Evolutionary conservation across 805 yeast genomes (phyloP).

Genomic region (Candida xyloterini): DNA sequence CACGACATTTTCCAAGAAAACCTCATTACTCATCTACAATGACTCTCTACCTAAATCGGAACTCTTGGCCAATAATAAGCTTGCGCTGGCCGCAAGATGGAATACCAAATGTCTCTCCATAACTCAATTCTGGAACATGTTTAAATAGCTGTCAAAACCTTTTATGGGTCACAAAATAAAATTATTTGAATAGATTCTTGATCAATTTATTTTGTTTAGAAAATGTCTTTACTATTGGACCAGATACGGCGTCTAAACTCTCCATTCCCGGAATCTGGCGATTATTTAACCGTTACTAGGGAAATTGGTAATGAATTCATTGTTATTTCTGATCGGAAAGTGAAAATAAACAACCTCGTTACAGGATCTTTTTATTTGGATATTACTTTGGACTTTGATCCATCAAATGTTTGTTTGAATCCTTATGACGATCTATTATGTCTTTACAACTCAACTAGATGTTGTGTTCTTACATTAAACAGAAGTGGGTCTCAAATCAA

Average conservation of each 20-base stretch:
- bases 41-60: constrained; percentile 11
- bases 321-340: constrained; percentile 20
- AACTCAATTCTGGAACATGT: constrained; percentile 11
- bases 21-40: constrained; percentile 57
- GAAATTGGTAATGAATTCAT: constrained; percentile 27
- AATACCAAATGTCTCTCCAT: constrained; percentile 14
- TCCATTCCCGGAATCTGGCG: constrained; percentile 15
- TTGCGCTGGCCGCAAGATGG: constrained; percentile 28
- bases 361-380: constrained; percentile 12
- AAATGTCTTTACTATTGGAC: constrained; percentile 8
- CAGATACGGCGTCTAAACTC: constrained; percentile 8
- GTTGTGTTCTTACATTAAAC: constrained; percentile 21
- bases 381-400: constrained; percentile 23
- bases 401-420: constrained; percentile 23
- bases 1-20: constrained; percentile 45
- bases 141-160: constrained; percentile 1
- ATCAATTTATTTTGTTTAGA: neutral
- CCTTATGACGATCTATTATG: constrained; percentile 28
- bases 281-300: constrained; percentile 26
- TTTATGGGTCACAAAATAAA: neutral
- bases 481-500: constrained; percentile 18
- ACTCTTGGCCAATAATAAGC: constrained; percentile 20
- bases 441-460: constrained; percentile 20
- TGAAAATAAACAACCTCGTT: constrained; percentile 20
- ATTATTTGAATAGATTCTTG: neutral